Conservation (phyloP, 805 yeast species). For the Teunomyces cretensis region DNA sequence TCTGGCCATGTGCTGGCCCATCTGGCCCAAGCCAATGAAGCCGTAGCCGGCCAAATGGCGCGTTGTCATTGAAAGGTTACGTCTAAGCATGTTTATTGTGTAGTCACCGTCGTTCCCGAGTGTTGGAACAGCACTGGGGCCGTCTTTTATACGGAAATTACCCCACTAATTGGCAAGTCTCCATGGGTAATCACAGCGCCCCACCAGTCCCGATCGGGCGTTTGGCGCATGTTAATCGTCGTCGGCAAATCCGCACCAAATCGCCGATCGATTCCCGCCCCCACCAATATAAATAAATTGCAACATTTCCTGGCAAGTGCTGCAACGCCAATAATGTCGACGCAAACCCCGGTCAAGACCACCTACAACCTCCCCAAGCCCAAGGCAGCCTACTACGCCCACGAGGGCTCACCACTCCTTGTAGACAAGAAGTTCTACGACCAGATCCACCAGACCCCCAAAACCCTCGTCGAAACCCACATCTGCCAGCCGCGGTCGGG, state of each 20-base stretch:
- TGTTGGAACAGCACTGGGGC: too few relatives aligned
- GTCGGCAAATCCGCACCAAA: background rate
- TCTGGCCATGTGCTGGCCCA: conserved; percentile 58
- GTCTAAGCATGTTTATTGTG: background rate
- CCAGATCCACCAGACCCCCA: conserved; percentile 42
- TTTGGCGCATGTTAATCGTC: background rate
- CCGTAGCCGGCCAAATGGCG: conserved; percentile 34
- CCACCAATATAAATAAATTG: background rate
- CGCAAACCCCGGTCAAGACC: conserved; percentile 33
- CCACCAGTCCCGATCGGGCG: background rate
- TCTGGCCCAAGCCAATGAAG: conserved; percentile 56
- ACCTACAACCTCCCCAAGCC: conserved; percentile 44
- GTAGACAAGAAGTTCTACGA: conserved; percentile 51
- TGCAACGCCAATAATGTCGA: conserved; percentile 14
- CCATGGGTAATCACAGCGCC: background rate
- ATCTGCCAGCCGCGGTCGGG: conserved; percentile 57
- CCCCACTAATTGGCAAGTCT: background rate
- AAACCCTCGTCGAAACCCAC: conserved; percentile 43
- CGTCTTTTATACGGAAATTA: background rate
- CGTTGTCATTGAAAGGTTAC: conserved; percentile 7
- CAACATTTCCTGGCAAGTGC: background rate
- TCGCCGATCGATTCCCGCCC: background rate
- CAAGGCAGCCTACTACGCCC: conserved; percentile 56
- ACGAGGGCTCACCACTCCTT: conserved; percentile 51
- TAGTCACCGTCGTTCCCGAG: too few relatives aligned